phyloP scores from a whole-genome alignment of 108 stramenopile species.

The Licmophora abbreviata region DNA sequence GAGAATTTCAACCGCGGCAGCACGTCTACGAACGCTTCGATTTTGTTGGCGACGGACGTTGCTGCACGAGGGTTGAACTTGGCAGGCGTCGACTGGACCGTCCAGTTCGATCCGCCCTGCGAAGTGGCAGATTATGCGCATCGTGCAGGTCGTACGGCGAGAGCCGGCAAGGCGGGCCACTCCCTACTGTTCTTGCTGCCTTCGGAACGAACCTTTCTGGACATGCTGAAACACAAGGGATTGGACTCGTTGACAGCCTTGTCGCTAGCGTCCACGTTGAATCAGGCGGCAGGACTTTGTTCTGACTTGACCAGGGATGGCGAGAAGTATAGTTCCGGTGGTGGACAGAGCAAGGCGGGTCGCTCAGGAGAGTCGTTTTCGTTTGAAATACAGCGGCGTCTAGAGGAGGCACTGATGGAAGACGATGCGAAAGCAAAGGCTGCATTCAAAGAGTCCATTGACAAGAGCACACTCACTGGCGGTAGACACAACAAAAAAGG shows the following conservation, averaged over 20 bases:
- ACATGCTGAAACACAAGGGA: constrained; percentile 65
- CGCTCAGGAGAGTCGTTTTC: constrained; percentile 60
- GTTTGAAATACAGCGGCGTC: constrained; percentile 38
- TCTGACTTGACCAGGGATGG: constrained; percentile 43
- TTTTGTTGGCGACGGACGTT: constrained; percentile 88
- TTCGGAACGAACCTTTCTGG: constrained; percentile 78
- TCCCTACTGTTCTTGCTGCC: constrained; percentile 86
- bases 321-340: constrained; percentile 10
- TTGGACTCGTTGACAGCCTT: constrained; percentile 39
- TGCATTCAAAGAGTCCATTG: constrained; percentile 11
- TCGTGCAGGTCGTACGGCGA: constrained; percentile 83
- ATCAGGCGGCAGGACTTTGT: constrained; percentile 51
- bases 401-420: constrained; percentile 38
- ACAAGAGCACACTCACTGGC: constrained; percentile 16
- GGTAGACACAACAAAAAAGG: constrained; percentile 9
- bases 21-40: constrained; percentile 24
- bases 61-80: constrained; percentile 92
- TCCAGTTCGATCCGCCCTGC: constrained; percentile 90
- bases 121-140: constrained; percentile 89
- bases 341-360: neutral
- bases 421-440: constrained; percentile 18
- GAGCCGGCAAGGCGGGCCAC: constrained; percentile 79
- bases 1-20: constrained; percentile 33
- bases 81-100: constrained; percentile 78
- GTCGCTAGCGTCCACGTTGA: constrained; percentile 64